Conservation (phyloP, 2,329 filamentous ascomycete genomes). For the Cladorrhinum sp. region DNA sequence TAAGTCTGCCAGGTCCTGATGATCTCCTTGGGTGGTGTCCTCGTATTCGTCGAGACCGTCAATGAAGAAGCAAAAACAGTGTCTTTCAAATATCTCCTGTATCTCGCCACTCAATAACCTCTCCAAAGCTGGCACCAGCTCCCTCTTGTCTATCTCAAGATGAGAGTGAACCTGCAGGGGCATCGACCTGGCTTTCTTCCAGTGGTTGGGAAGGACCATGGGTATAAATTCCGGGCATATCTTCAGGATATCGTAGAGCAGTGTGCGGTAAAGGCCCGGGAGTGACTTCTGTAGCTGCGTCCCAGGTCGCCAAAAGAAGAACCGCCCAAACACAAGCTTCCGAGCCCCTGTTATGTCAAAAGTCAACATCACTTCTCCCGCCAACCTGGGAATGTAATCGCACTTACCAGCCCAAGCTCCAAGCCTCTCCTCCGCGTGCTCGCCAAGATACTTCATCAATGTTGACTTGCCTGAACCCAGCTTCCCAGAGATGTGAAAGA, state of each 20-base stretch:
- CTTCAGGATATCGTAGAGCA: neutral
- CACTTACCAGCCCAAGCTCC: neutral
- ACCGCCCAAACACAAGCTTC: neutral
- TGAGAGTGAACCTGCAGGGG: neutral
- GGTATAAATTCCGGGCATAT: neutral
- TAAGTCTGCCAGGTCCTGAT: neutral
- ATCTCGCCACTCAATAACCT: neutral
- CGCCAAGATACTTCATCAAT: neutral
- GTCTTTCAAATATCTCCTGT: neutral
- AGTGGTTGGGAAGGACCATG: neutral
- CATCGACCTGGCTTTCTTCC: neutral
- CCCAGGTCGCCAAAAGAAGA: neutral
- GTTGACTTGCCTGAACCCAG: neutral
- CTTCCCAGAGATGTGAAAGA: constrained; percentile 2
- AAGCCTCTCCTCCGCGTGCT: neutral
- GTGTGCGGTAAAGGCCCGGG: neutral
- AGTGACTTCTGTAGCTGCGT: neutral
- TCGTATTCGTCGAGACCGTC: neutral
- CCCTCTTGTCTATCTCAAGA: neutral
- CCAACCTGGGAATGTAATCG: neutral
- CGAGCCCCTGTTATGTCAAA: neutral
- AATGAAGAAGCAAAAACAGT: neutral
- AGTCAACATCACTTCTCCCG: neutral
- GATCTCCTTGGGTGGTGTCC: neutral
- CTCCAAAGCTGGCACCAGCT: neutral